Evolutionary conservation across 345 rosid genomes (phyloP), one percentile per base, ranked within the genome.

Genomic region (Salix dunnii): DNA sequence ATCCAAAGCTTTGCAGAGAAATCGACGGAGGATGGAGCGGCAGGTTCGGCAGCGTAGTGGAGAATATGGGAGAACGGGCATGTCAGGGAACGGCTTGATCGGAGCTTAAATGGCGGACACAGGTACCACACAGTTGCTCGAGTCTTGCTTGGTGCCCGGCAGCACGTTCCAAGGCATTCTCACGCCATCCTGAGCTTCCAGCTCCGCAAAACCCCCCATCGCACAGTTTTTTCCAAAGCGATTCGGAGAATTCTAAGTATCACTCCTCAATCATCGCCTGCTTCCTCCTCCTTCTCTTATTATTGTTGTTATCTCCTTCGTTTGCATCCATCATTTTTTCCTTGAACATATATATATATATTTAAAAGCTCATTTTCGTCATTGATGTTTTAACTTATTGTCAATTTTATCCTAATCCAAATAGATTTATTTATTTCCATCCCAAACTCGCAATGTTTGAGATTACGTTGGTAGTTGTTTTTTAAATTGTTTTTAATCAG

Each of bases 1-100:
- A 91, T 90, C 99, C 98, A 93, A 75, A 85, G 85, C 87, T 84
- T 91, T 68, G 92, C 92, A 6, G 91, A 78, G 87, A 86, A 96
- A 81, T 96, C 99, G 33, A 92, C 93, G 79, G 73, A 96, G 90
- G 30, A 92, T 85, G 31, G 97, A 93, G 75, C 96, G 93, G 80
- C 99, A 96, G 51, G 85, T 87, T 36, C 96, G 93, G 86, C 98
- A 93, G 70, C 98, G 97, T 72, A 93, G 98, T 23, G 99, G 98
- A 73, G 91, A 65, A 85, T 93, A 90, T 58, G 97, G 90, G 27
- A 96, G 91, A 53, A 88, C 83, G 20, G 94, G 88, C 72, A 90
- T 80, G 74, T 77, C 75, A 7, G 94, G 88, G 73, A 89, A 89
- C 70, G 82, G 83, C 84, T 86, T 93, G 79, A 92, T 83, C 11